A percentile compares a stretch with the other conserved stretches of the same genome.
Evolutionary conservation across 2,329 filamentous ascomycete genomes (phyloP).

Genomic region (Daldinia eschscholtzii): DNA sequence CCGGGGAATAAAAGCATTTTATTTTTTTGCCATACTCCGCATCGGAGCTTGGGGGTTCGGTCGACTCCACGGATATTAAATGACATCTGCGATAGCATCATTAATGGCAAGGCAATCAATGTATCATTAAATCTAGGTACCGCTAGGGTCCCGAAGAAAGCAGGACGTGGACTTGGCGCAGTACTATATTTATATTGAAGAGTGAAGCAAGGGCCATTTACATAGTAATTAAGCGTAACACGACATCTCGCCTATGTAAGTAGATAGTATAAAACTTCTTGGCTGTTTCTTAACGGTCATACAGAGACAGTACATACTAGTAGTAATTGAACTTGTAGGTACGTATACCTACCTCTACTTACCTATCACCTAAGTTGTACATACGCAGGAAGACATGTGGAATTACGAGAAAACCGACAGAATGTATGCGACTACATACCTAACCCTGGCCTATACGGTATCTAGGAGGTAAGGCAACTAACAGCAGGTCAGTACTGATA

Average conservation of each 20-base stretch:
- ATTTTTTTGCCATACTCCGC: neutral
- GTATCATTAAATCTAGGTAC: constrained; percentile 21
- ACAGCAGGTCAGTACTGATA: neutral
- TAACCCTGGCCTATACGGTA: neutral
- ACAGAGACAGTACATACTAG: neutral
- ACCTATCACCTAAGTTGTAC: neutral
- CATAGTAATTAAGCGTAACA: constrained; percentile 1
- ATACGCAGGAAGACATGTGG: neutral
- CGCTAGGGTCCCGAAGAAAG: constrained; percentile 11
- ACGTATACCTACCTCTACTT: no score
- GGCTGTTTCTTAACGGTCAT: constrained; percentile 3
- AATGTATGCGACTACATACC: neutral
- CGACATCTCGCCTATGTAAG: constrained; percentile 2
- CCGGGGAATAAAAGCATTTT: neutral
- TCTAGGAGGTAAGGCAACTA: neutral
- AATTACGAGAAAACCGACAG: constrained; percentile 3
- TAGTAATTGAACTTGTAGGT: neutral
- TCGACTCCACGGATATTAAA: constrained; percentile 20
- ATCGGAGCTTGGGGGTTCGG: constrained; percentile 10
- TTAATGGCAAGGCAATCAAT: constrained; percentile 24
- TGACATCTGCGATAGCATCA: constrained; percentile 33
- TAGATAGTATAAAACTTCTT: neutral
- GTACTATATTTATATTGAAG: constrained; percentile 13
- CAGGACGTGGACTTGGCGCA: neutral
- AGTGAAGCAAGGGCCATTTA: constrained; percentile 2